phyloP scores from a whole-genome alignment of 2,329 filamentous ascomycete species.

The Torrubiella hemipterigena region DNA sequence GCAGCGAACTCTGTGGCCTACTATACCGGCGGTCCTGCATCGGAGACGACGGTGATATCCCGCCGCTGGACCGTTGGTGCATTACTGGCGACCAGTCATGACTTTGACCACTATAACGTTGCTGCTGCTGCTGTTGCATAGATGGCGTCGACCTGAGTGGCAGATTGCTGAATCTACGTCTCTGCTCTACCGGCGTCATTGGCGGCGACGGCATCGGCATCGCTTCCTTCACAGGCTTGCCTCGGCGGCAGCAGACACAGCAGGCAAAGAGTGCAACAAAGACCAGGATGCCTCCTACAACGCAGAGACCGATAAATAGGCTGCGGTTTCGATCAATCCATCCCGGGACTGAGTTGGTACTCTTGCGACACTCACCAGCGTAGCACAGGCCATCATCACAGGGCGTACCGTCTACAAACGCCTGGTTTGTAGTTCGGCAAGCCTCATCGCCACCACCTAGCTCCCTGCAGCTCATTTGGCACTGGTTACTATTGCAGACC shows the following conservation, averaged over 20 bases:
- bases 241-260: not conserved
- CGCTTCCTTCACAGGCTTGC: too few relatives aligned
- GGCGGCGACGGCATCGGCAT: too few relatives aligned
- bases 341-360: not conserved
- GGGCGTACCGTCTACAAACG: conserved; percentile 73
- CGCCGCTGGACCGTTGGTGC: too few relatives aligned
- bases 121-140: too few relatives aligned
- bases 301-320: conserved; percentile 5
- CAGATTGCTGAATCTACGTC: too few relatives aligned
- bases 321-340: conserved; percentile 4
- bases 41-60: too few relatives aligned
- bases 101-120: too few relatives aligned
- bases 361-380: conserved; percentile 39
- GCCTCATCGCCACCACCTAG: not conserved
- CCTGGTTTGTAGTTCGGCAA: conserved; percentile 34
- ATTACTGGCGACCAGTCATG: too few relatives aligned
- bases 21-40: too few relatives aligned
- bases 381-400: conserved; percentile 66
- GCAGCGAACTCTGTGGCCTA: too few relatives aligned
- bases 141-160: too few relatives aligned
- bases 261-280: not conserved
- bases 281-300: conserved; percentile 4
- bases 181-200: too few relatives aligned
- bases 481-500: conserved; percentile 51
- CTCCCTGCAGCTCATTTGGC: conserved; percentile 8